Evolutionary conservation across 106 monocot species (phyloP), one percentile per base, ranked within the genome.

Genomic region (Phalaenopsis aphrodite): DNA sequence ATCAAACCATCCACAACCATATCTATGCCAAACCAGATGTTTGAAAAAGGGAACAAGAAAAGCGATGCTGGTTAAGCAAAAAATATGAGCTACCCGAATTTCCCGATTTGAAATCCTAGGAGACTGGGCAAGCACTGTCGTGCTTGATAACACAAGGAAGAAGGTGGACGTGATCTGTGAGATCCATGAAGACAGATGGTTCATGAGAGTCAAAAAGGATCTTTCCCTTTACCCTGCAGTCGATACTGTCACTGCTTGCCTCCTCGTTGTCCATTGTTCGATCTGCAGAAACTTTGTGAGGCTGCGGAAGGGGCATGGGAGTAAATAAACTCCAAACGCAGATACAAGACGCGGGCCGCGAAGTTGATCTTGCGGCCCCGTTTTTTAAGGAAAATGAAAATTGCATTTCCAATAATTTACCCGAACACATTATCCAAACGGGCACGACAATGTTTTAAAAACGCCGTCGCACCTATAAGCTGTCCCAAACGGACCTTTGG

Each of bases 111-210:
- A 93, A 93, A 85, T 90, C 90, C 17, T 88, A 71, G 41, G 90
- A 88, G 19, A 93, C 81, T 41, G 84, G 77, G 48, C 82, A 77
- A 47, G 81, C 77, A 17, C 93, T 88, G 43, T 93, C 79, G 75
- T 77, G 86, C 85, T 86, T 93, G 83, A 93, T 72, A 79, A 81
- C 85, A 79, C 93, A 93, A 46, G 93, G 93, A 17, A 93, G 86
- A 81, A 93, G 93, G 82, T 93, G 90, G 71, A 90, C 88, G 47
- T 42, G 37, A 19, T 83, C 88, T n/a, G 88, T 90, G 72, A 88
- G 81, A 79, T 88, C 88, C 17, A 47, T 85, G 76, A 16, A 71
- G 8, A 16, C 24, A 41, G 79, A 55, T 45, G 77, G 55, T 76
- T 72, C 73, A 0, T 42, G 36, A n/a, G 42, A 46, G 15, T 52